These are phyloP conservation scores for Penicillium paradoxum DNA, from an alignment of 495 filamentous ascomycete genomes.

Conservation along the genomic window DNA sequence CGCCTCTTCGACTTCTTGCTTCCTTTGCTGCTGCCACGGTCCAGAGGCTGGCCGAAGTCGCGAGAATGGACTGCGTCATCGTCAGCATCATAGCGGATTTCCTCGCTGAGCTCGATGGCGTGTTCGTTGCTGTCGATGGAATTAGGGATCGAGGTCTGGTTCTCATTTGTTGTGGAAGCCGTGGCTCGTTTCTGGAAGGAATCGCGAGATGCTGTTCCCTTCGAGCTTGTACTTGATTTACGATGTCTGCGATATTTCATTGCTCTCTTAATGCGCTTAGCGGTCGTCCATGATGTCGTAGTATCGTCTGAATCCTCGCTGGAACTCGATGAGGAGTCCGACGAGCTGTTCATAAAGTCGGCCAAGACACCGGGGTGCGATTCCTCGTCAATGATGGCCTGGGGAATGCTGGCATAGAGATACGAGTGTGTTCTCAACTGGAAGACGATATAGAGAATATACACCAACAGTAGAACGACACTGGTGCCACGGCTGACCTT, in stretches of 20 bases:
- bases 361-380: constrained; percentile 79
- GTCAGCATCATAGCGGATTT: constrained; percentile 30
- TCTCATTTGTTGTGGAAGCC: constrained; percentile 22
- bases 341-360: constrained; percentile 69
- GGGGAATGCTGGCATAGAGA: constrained; percentile 85
- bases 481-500: constrained; percentile 87
- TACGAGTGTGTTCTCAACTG: constrained; percentile 90
- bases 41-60: constrained; percentile 27
- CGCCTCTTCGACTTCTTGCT: constrained; percentile 25
- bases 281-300: constrained; percentile 65
- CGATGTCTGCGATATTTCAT: constrained; percentile 63
- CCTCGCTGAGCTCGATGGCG: constrained; percentile 33
- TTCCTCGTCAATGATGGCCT: constrained; percentile 84
- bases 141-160: constrained; percentile 21
- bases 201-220: constrained; percentile 46
- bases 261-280: constrained; percentile 66
- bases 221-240: constrained; percentile 69
- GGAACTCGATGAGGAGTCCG: constrained; percentile 56
- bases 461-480: constrained; percentile 80
- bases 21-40: constrained; percentile 6
- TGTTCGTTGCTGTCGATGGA: constrained; percentile 32
- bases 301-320: constrained; percentile 61
- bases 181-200: constrained; percentile 23
- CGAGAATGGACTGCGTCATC: constrained; percentile 26
- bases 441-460: constrained; percentile 80